Conservation (phyloP, 148 eudicot genomes). For the Spergularia bocconei region DNA sequence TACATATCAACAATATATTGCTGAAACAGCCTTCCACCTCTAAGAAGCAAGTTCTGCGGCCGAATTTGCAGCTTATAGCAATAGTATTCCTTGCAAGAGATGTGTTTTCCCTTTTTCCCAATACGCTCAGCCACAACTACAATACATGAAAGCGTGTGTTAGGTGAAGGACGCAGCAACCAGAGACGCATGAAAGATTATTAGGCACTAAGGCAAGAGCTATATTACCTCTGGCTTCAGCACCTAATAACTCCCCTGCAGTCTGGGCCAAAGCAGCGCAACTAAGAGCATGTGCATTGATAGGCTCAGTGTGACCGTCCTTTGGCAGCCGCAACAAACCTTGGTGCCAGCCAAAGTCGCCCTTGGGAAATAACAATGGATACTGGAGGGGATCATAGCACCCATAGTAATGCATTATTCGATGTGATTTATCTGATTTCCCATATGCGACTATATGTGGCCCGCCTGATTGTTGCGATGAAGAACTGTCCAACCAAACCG, state of each 20-base stretch:
- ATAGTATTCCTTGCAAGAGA: not conserved
- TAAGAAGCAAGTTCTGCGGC: not conserved
- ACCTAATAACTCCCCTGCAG: too few species aligned
- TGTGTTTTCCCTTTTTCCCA: not conserved
- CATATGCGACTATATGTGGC: not conserved
- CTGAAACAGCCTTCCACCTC: not conserved
- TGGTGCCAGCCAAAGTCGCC: not conserved
- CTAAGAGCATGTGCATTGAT: too few species aligned
- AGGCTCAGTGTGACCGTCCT: too few species aligned
- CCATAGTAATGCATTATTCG: not conserved
- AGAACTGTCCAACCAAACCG: too few species aligned
- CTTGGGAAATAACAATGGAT: not conserved
- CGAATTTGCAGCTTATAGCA: not conserved
- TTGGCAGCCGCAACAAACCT: not conserved
- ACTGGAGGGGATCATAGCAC: constrained; percentile 9
- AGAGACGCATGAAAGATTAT: too few species aligned
- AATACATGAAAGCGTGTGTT: too few species aligned
- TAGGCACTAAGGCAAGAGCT: too few species aligned
- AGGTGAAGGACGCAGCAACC: too few species aligned
- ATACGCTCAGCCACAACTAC: too few species aligned
- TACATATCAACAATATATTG: constrained; percentile 1
- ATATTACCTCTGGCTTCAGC: too few species aligned
- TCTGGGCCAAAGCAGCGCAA: too few species aligned
- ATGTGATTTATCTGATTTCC: not conserved
- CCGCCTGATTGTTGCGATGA: not conserved